Conservation (phyloP, 1,284 basidiomycete species). For the Agroathelia rolfsii region DNA sequence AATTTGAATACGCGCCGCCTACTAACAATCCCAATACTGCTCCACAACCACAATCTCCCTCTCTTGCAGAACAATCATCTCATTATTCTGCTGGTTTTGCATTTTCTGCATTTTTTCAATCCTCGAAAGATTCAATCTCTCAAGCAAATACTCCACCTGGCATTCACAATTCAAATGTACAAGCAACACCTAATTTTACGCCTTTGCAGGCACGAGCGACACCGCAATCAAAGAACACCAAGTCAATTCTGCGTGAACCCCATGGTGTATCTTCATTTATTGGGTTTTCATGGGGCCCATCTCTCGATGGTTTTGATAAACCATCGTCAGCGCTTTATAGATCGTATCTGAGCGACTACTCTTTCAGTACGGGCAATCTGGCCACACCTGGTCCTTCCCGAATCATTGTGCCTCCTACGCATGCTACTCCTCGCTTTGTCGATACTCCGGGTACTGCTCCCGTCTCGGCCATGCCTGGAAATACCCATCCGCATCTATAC, state of each 20-base stretch:
- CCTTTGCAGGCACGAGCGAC: conserved; percentile 12
- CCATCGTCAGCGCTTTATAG: no score
- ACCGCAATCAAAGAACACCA: conserved; percentile 9
- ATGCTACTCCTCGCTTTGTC: conserved; percentile 9
- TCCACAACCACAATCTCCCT: no score
- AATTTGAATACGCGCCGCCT: conserved; percentile 39
- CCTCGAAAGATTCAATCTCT: conserved; percentile 39
- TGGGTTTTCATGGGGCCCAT: conserved; percentile 79
- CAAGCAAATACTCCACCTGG: conserved; percentile 31
- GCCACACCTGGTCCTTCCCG: neutral
- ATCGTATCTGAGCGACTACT: no score
- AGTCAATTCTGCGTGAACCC: conserved; percentile 25
- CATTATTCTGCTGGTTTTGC: conserved; percentile 45
- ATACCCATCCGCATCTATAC: conserved; percentile 27
- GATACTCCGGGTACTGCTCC: no score
- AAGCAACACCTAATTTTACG: conserved; percentile 4
- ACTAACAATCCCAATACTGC: no score
- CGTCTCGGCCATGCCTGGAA: conserved; percentile 2
- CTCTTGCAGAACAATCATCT: conserved; percentile 19
- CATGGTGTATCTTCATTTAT: conserved; percentile 47
- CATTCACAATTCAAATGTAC: conserved; percentile 24
- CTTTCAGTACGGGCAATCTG: no score
- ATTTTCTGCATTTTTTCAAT: conserved; percentile 70
- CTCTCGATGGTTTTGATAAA: conserved; percentile 14
- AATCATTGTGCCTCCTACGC: conserved; percentile 8